phyloP scores from a whole-genome alignment of 768 basidiomycete genomes.

The Pisolithus sp. region DNA sequence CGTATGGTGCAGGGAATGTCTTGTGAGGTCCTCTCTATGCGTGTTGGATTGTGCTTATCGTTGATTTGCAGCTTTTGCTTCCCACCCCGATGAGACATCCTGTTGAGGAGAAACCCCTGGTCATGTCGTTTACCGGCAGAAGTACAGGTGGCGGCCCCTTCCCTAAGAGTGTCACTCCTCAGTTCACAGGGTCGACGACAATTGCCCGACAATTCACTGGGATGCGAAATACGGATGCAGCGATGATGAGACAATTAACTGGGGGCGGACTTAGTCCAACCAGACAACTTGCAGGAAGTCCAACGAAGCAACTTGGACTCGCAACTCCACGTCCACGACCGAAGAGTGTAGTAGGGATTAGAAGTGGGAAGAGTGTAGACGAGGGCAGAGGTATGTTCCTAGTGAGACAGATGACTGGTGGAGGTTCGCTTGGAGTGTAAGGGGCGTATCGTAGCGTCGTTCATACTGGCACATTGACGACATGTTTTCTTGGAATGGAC shows the following conservation, averaged over 20 bases:
- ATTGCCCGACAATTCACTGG: conserved; percentile 74
- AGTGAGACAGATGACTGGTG: conserved; percentile 74
- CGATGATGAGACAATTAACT: conserved; percentile 50
- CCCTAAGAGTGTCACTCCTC: conserved; percentile 39
- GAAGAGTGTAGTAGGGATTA: conserved; percentile 71
- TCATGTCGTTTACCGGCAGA: conserved; percentile 39
- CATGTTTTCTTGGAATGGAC: neutral
- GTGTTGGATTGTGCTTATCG: neutral
- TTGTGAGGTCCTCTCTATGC: conserved; percentile 40
- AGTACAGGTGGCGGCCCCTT: conserved; percentile 19
- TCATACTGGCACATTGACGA: too few species aligned
- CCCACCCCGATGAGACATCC: conserved; percentile 41
- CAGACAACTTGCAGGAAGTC: conserved; percentile 56
- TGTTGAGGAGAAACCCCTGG: conserved; percentile 40
- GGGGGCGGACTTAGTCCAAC: conserved; percentile 64
- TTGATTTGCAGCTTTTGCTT: conserved; percentile 45
- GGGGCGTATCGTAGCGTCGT: neutral
- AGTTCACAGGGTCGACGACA: conserved; percentile 65
- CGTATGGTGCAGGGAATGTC: conserved; percentile 82
- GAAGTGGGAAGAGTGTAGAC: conserved; percentile 55
- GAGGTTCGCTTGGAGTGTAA: conserved; percentile 24
- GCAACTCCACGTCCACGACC: conserved; percentile 50
- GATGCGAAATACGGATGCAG: conserved; percentile 34
- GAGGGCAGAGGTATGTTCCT: conserved; percentile 68
- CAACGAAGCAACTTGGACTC: conserved; percentile 60